Conservation (phyloP, 2,329 filamentous ascomycete genomes). For the Sporothrix curviconia region DNA sequence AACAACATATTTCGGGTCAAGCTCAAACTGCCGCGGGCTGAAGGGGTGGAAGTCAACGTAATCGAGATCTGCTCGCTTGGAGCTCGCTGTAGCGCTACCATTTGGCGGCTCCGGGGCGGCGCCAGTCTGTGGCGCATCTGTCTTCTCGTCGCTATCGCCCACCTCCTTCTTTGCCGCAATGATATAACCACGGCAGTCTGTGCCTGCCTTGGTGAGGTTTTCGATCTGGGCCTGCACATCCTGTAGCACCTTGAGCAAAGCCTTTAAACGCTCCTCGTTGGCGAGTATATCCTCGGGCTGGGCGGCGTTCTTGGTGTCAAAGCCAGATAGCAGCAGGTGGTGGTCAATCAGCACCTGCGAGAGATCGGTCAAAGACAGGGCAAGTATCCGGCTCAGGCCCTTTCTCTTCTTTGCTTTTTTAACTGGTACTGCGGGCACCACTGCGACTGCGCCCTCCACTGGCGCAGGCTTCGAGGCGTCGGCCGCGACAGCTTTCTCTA, state of each 20-base stretch:
- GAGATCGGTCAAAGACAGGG: slow-evolving; percentile 78
- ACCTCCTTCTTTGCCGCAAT: slow-evolving; percentile 60
- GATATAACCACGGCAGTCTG: slow-evolving; percentile 74
- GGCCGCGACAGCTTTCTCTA: slow-evolving; percentile 53
- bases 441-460: neutral
- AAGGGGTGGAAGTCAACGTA: slow-evolving; percentile 98
- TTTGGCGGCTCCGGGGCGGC: neutral
- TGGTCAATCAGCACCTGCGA: slow-evolving; percentile 86
- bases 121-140: neutral
- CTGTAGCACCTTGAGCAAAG: slow-evolving; percentile 60
- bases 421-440: no score
- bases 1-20: slow-evolving; percentile 58
- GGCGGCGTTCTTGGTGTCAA: slow-evolving; percentile 43
- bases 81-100: slow-evolving; percentile 3
- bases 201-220: slow-evolving; percentile 55
- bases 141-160: no score
- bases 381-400: slow-evolving; percentile 70
- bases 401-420: slow-evolving; percentile 61
- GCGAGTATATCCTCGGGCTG: slow-evolving; percentile 65
- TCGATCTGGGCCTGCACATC: slow-evolving; percentile 65
- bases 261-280: slow-evolving; percentile 56
- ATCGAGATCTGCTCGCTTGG: slow-evolving; percentile 39
- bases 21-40: slow-evolving; percentile 69
- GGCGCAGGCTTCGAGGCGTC: slow-evolving; percentile 29
- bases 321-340: slow-evolving; percentile 59